Base-by-base conservation (phyloP, 768 basidiomycete genomes). In the Termitomyces sp. region DNA sequence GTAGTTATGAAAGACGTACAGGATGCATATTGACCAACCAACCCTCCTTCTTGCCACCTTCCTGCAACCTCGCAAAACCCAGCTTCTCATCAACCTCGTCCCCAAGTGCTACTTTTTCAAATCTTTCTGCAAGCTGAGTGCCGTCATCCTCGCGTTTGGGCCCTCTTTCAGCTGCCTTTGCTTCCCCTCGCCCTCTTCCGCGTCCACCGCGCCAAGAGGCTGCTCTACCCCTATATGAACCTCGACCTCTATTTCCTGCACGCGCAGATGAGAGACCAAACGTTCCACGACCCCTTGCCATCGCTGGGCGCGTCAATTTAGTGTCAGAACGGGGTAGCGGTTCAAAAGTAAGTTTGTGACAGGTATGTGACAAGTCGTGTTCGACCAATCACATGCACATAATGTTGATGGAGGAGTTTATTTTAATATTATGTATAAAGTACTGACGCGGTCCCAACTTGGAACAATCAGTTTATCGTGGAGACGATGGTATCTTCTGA, bases 11-110 rank as follows among this genome's bases (percentile, higher is more conserved):
- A 39, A 39, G 16, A 57, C 91, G 64, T 68, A 95, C 94, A 53
- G 97, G 93, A 70, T 96, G 95, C 96, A 99, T 98, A 69, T 98
- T 98, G 61, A 99, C 86, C 68, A 99, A 76, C 97, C 97, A 98
- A 2, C 95, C 97, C 54, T 91, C 89, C 68, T 79, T 85, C 65
- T 76, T 76, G 3, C 79, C 74, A 0, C 95, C 96, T 67, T 95
- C 91, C 58, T 91, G 86, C 49, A 92, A 77, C 60, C 88, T 81
- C 40, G 76, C 75, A 71, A 98, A 99, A 0, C 97, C 97, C 18
- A 98, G 77, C 70, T 91, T 93, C 74, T 93, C 93, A 67, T 99
- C 97, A 20, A 98, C 83, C 65, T 96, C 93, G 71, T 98, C 94
- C 61, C 74, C 78, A 18, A 91, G 64, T 34, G 79, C 74, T 5